Evolutionary conservation across 2,329 filamentous ascomycete species (phyloP), one percentile per base, ranked within the genome.

Genomic region (Leptographium galeiforme): DNA sequence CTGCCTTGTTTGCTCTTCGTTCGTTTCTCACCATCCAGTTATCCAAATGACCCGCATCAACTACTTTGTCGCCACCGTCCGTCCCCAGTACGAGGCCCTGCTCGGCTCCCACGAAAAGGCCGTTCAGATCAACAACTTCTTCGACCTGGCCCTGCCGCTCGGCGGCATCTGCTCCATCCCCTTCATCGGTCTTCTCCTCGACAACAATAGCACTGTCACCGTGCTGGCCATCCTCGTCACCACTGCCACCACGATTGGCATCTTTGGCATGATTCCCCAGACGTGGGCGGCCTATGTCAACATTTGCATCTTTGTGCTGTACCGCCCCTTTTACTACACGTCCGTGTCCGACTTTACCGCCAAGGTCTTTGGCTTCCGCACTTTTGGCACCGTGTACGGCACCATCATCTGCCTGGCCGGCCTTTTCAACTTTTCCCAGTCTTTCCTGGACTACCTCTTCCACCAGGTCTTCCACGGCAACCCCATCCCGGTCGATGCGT

Each of bases 351-450:
- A 95, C 69, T 95, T 94, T 66, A 79, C 81, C 19, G 89, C 88
- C 56, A 95, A 95, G 69, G 89, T 95, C 39, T 95, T 95, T 65
- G 89, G 89, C 16, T 95, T 95, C 69, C 77, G 82, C 56, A 95
- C 89, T 0, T 95, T 95, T 61, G 90, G 89, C 47, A 95, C 87
- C 54, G 89, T 96, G n/a, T 95, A 95, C 67, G 89, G 89, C 12
- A 76, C 90, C 19, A 86, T 95, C 59, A 95, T 95, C 60, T 94
- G 87, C 67, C 70, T 93, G 2, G 84, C 89, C 0, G 89, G 90
- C 0, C 66, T 95, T 0, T 76, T 89, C 62, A 95, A 94, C 67
- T 90, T 96, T 63, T 79, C 79, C 1, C 89, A 95, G 70, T 84
- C 84, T 6, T 88, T 79, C 0, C 73, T 95, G 38, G 89, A 95